Percentiles rank a stretch among this genome's conserved stretches.
Conservation (phyloP, 2,329 filamentous ascomycete genomes). For the Diplodia corticola region DNA sequence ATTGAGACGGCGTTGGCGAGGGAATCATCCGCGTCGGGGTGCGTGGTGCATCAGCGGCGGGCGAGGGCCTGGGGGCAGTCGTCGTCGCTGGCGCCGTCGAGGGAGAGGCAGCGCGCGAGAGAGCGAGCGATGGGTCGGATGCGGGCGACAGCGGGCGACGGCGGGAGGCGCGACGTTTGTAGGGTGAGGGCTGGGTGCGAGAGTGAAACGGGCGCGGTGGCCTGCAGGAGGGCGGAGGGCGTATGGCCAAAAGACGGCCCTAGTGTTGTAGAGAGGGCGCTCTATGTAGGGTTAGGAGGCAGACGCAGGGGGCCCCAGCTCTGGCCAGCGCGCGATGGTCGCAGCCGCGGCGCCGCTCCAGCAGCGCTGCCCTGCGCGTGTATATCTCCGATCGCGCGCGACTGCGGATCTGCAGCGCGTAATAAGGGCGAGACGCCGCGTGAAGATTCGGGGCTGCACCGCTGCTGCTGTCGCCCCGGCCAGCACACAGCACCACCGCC, state of each 20-base stretch:
- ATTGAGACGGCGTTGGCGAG: constrained; percentile 51
- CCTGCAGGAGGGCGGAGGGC: constrained; percentile 20
- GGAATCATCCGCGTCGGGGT: constrained; percentile 22
- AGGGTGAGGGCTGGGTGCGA: constrained; percentile 19
- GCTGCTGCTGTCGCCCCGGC: not conserved
- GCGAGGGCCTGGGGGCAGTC: not conserved
- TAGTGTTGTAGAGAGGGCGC: constrained; percentile 20
- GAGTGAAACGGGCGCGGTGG: constrained; percentile 21
- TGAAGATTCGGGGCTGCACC: constrained; percentile 11
- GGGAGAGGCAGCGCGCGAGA: not conserved
- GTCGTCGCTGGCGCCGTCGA: not conserved
- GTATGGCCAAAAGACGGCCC: constrained; percentile 21
- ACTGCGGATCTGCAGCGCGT: constrained; percentile 10
- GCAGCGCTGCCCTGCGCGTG: constrained; percentile 7
- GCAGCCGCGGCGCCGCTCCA: constrained; percentile 19
- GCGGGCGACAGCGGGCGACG: not conserved
- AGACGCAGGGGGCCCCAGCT: constrained; percentile 19
- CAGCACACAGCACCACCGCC: no score
- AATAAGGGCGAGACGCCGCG: constrained; percentile 15
- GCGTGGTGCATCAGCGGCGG: constrained; percentile 12
- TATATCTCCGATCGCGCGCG: constrained; percentile 20
- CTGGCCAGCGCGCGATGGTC: constrained; percentile 15
- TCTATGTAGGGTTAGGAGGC: constrained; percentile 11
- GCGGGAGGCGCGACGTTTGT: constrained; percentile 21
- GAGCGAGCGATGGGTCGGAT: constrained; percentile 13